Conservation (phyloP, 1,139 yeast species). For the Nakaseomyces kungkrabaensis region DNA sequence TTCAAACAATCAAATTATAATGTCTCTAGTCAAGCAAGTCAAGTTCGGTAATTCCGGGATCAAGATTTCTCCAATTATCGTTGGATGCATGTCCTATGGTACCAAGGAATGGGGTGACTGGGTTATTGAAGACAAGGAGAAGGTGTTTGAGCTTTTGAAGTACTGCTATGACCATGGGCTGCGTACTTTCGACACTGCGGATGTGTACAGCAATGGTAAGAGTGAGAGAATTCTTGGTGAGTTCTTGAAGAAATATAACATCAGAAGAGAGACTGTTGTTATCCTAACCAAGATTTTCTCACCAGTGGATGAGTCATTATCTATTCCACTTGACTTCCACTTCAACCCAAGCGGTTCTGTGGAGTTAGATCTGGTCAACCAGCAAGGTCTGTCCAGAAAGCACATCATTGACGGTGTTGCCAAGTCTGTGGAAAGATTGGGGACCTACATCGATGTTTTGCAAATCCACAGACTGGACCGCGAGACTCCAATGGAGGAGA, state of each 20-base stretch:
- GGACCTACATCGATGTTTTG: slow-evolving; percentile 40
- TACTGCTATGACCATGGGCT: slow-evolving; percentile 36
- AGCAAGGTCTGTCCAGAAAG: slow-evolving; percentile 37
- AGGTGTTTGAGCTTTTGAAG: slow-evolving; percentile 30
- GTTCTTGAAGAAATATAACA: slow-evolving; percentile 30
- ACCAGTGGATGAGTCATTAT: slow-evolving; percentile 13
- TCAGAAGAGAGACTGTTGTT: slow-evolving; percentile 31
- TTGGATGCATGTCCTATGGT: slow-evolving; percentile 46
- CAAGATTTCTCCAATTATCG: slow-evolving; percentile 35
- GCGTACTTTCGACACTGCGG: slow-evolving; percentile 39
- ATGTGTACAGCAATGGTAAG: slow-evolving; percentile 32
- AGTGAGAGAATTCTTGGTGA: slow-evolving; percentile 33
- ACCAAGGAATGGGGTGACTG: slow-evolving; percentile 34
- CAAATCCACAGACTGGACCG: slow-evolving; percentile 41
- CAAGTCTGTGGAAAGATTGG: slow-evolving; percentile 36
- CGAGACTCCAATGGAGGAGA: slow-evolving; percentile 36
- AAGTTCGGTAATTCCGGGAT: slow-evolving; percentile 32
- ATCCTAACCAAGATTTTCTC: slow-evolving; percentile 26
- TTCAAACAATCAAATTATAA: neutral
- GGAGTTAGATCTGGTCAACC: slow-evolving; percentile 19
- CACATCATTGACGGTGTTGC: slow-evolving; percentile 39
- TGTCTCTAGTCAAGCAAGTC: slow-evolving; percentile 27
- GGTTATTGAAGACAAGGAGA: slow-evolving; percentile 32
- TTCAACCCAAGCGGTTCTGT: slow-evolving; percentile 8
- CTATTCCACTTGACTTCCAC: slow-evolving; percentile 6